Evolutionary conservation across 2,329 filamentous ascomycete genomes (phyloP), one percentile per base, ranked within the genome.

Genomic region (Aspergillus hiratsukae): DNA sequence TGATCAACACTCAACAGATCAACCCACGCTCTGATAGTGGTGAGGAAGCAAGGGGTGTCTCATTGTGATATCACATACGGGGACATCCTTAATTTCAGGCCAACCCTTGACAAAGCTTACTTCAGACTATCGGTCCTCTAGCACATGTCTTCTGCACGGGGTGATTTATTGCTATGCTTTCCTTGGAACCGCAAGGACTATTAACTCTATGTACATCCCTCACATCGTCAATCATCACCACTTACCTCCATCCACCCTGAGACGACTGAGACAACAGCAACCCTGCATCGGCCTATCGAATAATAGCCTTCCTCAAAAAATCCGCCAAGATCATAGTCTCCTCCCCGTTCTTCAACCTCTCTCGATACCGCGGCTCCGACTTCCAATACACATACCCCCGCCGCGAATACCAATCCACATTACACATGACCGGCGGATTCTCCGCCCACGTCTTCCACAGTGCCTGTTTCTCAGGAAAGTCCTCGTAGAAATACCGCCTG

Each of bases 321-420:
- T 61, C 64, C 37, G 61, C 66, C 52, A 57, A 51, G 1, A 65
- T 14, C 1, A 23, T 21, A 14, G 61, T n/a, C 21, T 48, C 29
- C 11, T 48, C 49, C 19, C 58, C 58, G 19, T 64, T 58, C 5
- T 59, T 37, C 14, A 53, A 27, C 14, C 21, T 45, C 8, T 58
- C 57, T 11, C 53, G 31, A 49, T 64, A 64, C n/a, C 63, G 43
- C 9, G 54, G 54, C 55, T 67, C 62, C 11, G 60, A 60, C 55
- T 68, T 70, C 67, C 66, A 69, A 17, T 46, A 49, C 9, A 65
- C 62, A 60, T 66, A 70, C 1, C 66, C 67, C 43, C 62, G 50
- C 17, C 45, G 60, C 53, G 66, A 62, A 51, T 70, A 70, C 67
- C 66, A 69, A 29, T 63, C 59, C 46, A 58, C 49, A 3, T 59